Evolutionary conservation across 176 grass and related monocot genomes (phyloP), one percentile per base, ranked within the genome.

Genomic region (Luzula sylvatica): DNA sequence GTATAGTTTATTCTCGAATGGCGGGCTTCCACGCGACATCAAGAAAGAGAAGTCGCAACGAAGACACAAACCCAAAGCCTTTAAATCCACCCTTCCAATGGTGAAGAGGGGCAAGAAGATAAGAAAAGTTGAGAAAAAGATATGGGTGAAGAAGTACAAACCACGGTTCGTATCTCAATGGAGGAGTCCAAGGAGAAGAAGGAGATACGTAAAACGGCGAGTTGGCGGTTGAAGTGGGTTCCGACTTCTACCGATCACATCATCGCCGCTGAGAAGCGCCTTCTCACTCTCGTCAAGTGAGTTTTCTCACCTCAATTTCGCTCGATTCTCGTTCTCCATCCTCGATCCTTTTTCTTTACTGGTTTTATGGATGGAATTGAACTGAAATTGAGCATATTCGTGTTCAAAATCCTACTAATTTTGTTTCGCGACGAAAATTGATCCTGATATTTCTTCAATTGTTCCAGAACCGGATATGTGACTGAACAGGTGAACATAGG

Each of bases 401-500:
- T 7, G 1, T 9, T 35, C 9, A 35, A 35, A 1, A 46, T 43
- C 18, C 42, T 13, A 16, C 23, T 19, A 21, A 19, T 14, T 16
- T 29, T 54, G 11, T 6, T 35, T 9, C 30, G 5, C 30, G 7
- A 35, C 9, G 5, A 35, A 35, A 35, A 35, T n/a, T n/a, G 30
- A 35, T 2, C 30, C 30, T 35, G 0, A 35, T 18, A 16, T 30
- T 42, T 20, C 21, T 23, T 53, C 23, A 30, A 15, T 27, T 23
- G 46, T 63, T 69, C 3, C 56, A 80, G 76, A 67, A 73, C 69
- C 42, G 42, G 28, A n/a, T 73, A 74, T 47, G 55, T 53, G 18
- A 70, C 58, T 28, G 76, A 80, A 55, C 63, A 74, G 15, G 76
- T 80, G 42, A 74, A 80, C 42, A 73, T 80, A 4, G 64, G 76